Percentiles rank a stretch among this genome's conserved stretches.
These are phyloP conservation scores for Neurospora pannonica DNA, from an alignment of 495 filamentous ascomycete genomes.

Conservation along the genomic window DNA sequence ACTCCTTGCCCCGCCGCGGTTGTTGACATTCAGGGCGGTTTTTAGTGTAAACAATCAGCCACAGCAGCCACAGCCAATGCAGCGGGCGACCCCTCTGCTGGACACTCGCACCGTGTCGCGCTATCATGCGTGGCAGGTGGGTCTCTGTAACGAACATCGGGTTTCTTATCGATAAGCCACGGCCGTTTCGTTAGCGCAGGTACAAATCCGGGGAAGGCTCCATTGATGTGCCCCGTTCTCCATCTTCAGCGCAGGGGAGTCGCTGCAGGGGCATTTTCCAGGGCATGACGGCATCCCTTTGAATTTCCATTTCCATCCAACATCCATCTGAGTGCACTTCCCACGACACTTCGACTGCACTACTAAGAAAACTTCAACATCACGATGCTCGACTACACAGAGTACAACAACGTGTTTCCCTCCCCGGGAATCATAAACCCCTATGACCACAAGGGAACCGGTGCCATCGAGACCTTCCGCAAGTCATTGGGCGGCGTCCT, in stretches of 20 bases:
- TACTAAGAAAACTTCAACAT: neutral
- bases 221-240: neutral
- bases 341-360: neutral
- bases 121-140: neutral
- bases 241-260: neutral
- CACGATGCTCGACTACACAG: constrained; percentile 33
- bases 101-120: neutral
- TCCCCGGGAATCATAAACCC: constrained; percentile 48
- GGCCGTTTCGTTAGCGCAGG: neutral
- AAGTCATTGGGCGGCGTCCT: constrained; percentile 54
- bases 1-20: constrained; percentile 9
- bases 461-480: constrained; percentile 53
- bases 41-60: constrained; percentile 27
- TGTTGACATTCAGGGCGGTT: constrained; percentile 14
- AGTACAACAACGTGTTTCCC: constrained; percentile 56
- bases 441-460: constrained; percentile 47
- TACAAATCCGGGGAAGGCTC: neutral
- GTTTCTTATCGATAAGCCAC: neutral
- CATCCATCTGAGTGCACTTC: neutral
- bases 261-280: neutral
- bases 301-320: neutral
- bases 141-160: neutral
- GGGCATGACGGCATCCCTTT: neutral
- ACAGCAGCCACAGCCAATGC: constrained; percentile 13
- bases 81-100: neutral